Conservation (phyloP, 2,329 filamentous ascomycete species). For the Phyllosticta citribraziliensis region DNA sequence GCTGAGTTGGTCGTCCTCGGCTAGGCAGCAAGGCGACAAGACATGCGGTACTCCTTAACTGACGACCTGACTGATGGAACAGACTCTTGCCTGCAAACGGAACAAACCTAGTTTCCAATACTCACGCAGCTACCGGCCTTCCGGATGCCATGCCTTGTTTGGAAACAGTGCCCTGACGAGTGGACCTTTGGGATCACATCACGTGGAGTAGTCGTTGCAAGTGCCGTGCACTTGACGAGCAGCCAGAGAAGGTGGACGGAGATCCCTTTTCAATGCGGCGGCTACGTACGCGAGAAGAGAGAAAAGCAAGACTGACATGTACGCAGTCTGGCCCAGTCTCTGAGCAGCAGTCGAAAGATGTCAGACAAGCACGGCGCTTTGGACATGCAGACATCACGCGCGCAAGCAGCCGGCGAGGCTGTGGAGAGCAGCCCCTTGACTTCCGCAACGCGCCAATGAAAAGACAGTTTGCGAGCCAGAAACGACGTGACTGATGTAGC, state of each 20-base stretch:
- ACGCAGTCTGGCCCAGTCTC: background rate
- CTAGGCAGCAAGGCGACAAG: no score
- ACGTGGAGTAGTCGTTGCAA: background rate
- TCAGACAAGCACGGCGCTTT: background rate
- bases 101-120: background rate
- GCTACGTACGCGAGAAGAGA: background rate
- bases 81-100: background rate
- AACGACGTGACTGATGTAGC: background rate
- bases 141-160: background rate
- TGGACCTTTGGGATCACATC: background rate
- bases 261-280: background rate
- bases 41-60: background rate
- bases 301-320: background rate
- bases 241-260: background rate
- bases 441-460: background rate
- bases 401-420: background rate
- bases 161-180: background rate
- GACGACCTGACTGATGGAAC: background rate
- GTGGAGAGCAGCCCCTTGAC: background rate
- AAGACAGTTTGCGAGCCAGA: background rate
- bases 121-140: background rate
- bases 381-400: background rate
- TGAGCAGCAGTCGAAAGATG: background rate
- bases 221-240: background rate
- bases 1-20: no score